Percentiles rank a stretch among this genome's conserved stretches.
phyloP scores from a whole-genome alignment of 2,329 filamentous ascomycete genomes.

The Ascomycota sp. region DNA sequence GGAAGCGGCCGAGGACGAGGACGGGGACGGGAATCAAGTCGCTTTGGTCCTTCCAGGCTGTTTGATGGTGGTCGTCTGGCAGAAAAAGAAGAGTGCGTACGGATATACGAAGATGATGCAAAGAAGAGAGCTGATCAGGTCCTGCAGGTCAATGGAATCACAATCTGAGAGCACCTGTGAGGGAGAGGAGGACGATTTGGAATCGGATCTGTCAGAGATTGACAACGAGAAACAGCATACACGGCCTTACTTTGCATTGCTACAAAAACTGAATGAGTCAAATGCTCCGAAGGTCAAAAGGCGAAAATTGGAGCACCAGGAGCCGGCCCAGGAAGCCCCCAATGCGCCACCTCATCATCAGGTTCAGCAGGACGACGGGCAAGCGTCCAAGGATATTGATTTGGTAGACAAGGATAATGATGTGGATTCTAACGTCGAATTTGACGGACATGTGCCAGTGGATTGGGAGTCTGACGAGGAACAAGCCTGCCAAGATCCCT shows the following conservation, averaged over 20 bases:
- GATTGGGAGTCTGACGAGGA: constrained; percentile 25
- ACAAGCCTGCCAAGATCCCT: constrained; percentile 42
- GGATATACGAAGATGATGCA: neutral
- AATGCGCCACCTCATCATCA: constrained; percentile 3
- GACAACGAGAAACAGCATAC: constrained; percentile 20
- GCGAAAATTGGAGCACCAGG: constrained; percentile 27
- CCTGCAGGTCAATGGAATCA: constrained; percentile 5
- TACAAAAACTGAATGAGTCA: constrained; percentile 31
- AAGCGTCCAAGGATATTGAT: constrained; percentile 8
- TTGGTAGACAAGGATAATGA: constrained; percentile 5
- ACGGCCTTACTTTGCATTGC: constrained; percentile 32
- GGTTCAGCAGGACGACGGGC: constrained; percentile 14
- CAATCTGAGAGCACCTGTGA: constrained; percentile 5
- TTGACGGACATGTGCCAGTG: constrained; percentile 11
- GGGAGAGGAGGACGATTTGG: constrained; percentile 15
- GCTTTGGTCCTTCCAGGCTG: constrained; percentile 15
- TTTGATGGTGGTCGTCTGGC: constrained; percentile 15
- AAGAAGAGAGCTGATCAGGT: neutral
- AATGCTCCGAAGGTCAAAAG: constrained; percentile 27
- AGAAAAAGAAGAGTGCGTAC: constrained; percentile 15
- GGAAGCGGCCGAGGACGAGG: constrained; percentile 5
- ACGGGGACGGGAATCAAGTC: constrained; percentile 11
- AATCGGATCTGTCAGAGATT: constrained; percentile 19
- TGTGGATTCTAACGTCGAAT: constrained; percentile 2
- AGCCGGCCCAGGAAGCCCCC: constrained; percentile 6